These are phyloP conservation scores for Aphanoascus verrucosus DNA, from an alignment of 2,329 filamentous ascomycete species.

Conservation along the genomic window DNA sequence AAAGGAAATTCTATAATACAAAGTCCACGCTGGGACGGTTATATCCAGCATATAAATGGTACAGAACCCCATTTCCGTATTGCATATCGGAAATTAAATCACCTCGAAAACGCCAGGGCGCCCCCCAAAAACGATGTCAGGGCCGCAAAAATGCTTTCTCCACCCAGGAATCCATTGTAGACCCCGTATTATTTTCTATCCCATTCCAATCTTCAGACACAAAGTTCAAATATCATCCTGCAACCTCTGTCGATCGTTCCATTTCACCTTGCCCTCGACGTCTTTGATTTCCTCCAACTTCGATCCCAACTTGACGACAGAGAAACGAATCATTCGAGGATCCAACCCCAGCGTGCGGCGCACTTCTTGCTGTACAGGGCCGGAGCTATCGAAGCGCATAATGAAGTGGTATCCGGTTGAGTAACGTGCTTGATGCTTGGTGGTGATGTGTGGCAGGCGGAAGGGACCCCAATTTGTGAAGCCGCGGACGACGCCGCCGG, in stretches of 20 bases:
- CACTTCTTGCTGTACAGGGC: slow-evolving; percentile 62
- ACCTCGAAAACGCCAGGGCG: not conserved
- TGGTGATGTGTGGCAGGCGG: slow-evolving; percentile 66
- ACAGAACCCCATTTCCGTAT: not conserved
- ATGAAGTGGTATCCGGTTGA: slow-evolving; percentile 90
- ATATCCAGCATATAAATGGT: slow-evolving; percentile 2
- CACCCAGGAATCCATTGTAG: not conserved
- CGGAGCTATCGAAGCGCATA: slow-evolving; percentile 83
- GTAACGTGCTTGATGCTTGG: slow-evolving; percentile 73
- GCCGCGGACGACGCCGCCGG: slow-evolving; percentile 81
- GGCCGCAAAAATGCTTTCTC: not conserved
- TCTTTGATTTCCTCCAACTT: slow-evolving; percentile 53
- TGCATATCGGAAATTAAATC: not conserved
- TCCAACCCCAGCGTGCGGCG: slow-evolving; percentile 69
- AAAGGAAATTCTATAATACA: slow-evolving; percentile 7
- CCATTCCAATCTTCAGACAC: not conserved
- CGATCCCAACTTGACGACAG: slow-evolving; percentile 72
- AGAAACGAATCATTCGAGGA: slow-evolving; percentile 79
- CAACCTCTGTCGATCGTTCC: slow-evolving; percentile 32
- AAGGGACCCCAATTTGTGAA: slow-evolving; percentile 94
- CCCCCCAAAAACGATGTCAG: not conserved
- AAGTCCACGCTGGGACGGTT: not conserved
- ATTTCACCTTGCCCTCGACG: slow-evolving; percentile 45
- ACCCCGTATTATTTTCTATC: not conserved
- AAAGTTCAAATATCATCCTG: slow-evolving; percentile 11